Evolutionary conservation across 2,329 filamentous ascomycete species (phyloP).

Genomic region (Microsporum ferrugineum): DNA sequence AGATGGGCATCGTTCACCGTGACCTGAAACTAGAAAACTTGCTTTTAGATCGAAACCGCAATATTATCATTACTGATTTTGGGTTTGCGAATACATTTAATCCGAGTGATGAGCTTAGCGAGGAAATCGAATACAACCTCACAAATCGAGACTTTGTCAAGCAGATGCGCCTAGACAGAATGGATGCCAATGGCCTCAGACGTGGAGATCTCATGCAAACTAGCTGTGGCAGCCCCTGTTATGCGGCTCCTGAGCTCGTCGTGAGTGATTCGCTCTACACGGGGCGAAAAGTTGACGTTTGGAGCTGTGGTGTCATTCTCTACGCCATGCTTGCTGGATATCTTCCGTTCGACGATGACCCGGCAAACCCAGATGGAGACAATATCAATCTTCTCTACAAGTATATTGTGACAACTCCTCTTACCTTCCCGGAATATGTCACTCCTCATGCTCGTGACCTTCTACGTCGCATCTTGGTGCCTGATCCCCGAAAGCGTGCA

Average conservation of each 20-base stretch:
- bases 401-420: slow-evolving; percentile 92
- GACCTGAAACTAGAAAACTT: slow-evolving; percentile 95
- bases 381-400: slow-evolving; percentile 99
- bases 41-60: slow-evolving; percentile 86
- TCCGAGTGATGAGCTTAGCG: slow-evolving; percentile 70
- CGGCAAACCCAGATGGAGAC: slow-evolving; percentile 93
- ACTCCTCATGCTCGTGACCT: slow-evolving; percentile 92
- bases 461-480: slow-evolving; percentile 82
- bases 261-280: slow-evolving; percentile 97
- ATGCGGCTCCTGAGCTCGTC: slow-evolving; percentile 90
- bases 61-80: slow-evolving; percentile 99
- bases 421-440: slow-evolving; percentile 98
- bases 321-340: slow-evolving; percentile 99
- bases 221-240: slow-evolving; percentile 95
- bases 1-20: slow-evolving; percentile 95
- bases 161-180: slow-evolving; percentile 68
- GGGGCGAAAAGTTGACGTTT: slow-evolving; percentile 94
- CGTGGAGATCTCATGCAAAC: slow-evolving; percentile 97
- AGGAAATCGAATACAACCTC: slow-evolving; percentile 81
- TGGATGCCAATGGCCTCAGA: slow-evolving; percentile 61
- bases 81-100: slow-evolving; percentile 98
- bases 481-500: slow-evolving; percentile 85
- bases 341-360: slow-evolving; percentile 93
- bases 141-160: slow-evolving; percentile 82
- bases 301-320: slow-evolving; percentile 97